Evolutionary conservation across 495 filamentous ascomycete genomes (phyloP).

Genomic region (Neurospora sp.): DNA sequence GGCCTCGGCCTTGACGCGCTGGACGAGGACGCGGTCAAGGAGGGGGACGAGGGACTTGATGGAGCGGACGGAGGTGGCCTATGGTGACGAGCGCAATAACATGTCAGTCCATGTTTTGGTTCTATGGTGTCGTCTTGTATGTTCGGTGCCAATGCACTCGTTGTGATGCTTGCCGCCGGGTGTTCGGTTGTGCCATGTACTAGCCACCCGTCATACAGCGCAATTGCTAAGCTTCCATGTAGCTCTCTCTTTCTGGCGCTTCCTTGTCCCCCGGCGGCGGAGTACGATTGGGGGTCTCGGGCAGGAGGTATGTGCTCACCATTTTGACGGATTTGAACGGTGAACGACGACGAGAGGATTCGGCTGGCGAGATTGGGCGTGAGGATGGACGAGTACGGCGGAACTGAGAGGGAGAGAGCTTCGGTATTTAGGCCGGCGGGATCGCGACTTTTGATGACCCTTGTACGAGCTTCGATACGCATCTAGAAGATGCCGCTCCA

Average conservation of each 20-base stretch:
- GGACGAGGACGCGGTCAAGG: constrained; percentile 95
- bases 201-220: not conserved
- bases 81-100: not conserved
- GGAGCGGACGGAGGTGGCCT: constrained; percentile 73
- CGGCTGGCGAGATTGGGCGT: not conserved
- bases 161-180: not conserved
- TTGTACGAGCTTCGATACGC: constrained; percentile 17
- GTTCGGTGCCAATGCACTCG: not conserved
- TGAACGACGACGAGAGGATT: not conserved
- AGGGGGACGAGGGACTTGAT: constrained; percentile 94
- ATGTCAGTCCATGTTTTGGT: not conserved
- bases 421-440: not conserved
- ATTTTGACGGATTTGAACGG: not conserved
- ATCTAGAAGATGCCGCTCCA: constrained; percentile 22
- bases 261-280: not conserved
- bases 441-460: not conserved
- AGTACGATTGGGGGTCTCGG: not conserved
- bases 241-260: not conserved
- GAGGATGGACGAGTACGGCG: not conserved
- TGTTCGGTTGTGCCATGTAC: not conserved
- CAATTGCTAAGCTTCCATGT: not conserved
- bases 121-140: not conserved
- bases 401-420: not conserved
- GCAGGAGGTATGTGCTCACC: not conserved
- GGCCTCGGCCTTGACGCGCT: constrained; percentile 92